These are phyloP conservation scores for Penicillium fimorum DNA, from an alignment of 495 filamentous ascomycete genomes.

Conservation along the genomic window DNA sequence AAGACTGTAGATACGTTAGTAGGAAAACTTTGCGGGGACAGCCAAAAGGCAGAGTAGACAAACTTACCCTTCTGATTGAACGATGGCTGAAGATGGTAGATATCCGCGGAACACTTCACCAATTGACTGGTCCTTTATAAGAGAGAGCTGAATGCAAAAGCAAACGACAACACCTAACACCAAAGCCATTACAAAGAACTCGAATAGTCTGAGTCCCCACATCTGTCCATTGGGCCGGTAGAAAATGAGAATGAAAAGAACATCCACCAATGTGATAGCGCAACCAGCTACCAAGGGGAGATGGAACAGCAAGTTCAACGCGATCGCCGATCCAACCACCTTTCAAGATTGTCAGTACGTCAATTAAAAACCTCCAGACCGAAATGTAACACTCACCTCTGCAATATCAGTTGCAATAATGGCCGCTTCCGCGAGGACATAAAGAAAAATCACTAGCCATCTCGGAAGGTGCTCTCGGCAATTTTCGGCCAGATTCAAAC, in stretches of 20 bases:
- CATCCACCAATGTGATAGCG: constrained; percentile 79
- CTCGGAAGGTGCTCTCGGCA: constrained; percentile 71
- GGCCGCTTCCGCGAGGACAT: constrained; percentile 72
- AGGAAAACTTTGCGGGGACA: not conserved
- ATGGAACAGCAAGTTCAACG: constrained; percentile 77
- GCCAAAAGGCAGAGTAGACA: not conserved
- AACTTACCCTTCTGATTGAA: constrained; percentile 61
- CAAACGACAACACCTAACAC: constrained; percentile 86
- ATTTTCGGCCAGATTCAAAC: constrained; percentile 75
- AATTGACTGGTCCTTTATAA: constrained; percentile 65
- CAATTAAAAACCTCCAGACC: not conserved
- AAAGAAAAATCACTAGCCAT: constrained; percentile 74
- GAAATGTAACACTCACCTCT: constrained; percentile 50
- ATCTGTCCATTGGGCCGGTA: constrained; percentile 75
- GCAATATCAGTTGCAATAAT: constrained; percentile 91
- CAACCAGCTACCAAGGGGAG: constrained; percentile 85
- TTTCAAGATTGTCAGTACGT: constrained; percentile 26
- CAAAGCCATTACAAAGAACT: constrained; percentile 73
- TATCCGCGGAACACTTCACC: constrained; percentile 84
- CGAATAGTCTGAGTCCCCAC: constrained; percentile 71
- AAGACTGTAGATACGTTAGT: constrained; percentile 48
- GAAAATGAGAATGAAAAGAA: constrained; percentile 81
- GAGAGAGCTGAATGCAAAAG: constrained; percentile 84
- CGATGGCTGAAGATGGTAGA: constrained; percentile 71
- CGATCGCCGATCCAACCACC: constrained; percentile 90